phyloP scores from a whole-genome alignment of 2,329 filamentous ascomycete genomes.

The Ophiostoma piceae region DNA sequence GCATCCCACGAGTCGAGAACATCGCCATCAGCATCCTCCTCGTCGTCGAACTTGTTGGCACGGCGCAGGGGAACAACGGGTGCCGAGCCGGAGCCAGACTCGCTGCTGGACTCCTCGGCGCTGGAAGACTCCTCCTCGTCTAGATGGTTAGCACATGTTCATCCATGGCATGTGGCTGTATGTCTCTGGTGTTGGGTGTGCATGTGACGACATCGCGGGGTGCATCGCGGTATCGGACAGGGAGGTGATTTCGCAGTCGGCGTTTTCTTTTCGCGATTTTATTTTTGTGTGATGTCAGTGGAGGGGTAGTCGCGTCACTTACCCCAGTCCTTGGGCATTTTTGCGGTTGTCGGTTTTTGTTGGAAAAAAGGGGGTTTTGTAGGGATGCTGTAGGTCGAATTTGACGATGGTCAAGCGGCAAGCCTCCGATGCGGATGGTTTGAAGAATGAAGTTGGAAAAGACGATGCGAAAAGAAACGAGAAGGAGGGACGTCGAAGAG shows the following conservation, averaged over 20 bases:
- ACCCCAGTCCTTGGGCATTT: constrained; percentile 16
- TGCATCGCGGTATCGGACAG: constrained; percentile 1
- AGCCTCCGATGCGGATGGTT: not conserved
- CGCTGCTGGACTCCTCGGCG: constrained; percentile 34
- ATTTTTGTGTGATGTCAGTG: not conserved
- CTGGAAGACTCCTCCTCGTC: constrained; percentile 13
- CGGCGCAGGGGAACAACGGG: constrained; percentile 41
- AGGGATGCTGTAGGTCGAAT: not conserved
- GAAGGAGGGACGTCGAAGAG: constrained; percentile 13
- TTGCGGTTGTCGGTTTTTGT: not conserved
- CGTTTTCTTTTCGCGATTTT: not conserved
- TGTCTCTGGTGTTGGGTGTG: not conserved
- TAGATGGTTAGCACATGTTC: not conserved
- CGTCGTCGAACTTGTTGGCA: constrained; percentile 75
- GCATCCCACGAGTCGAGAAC: constrained; percentile 97
- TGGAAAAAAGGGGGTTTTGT: not conserved
- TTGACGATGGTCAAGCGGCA: not conserved
- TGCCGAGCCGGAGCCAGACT: constrained; percentile 35
- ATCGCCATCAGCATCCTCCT: constrained; percentile 75
- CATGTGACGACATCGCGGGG: not conserved
- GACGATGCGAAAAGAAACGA: constrained; percentile 3
- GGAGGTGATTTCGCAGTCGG: not conserved
- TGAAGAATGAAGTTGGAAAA: constrained; percentile 5
- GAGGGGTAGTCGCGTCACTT: constrained; percentile 12
- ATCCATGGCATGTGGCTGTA: not conserved